These are phyloP conservation scores for Komagataella kurtzmanii DNA, from an alignment of 805 yeast species.

Conservation along the genomic window DNA sequence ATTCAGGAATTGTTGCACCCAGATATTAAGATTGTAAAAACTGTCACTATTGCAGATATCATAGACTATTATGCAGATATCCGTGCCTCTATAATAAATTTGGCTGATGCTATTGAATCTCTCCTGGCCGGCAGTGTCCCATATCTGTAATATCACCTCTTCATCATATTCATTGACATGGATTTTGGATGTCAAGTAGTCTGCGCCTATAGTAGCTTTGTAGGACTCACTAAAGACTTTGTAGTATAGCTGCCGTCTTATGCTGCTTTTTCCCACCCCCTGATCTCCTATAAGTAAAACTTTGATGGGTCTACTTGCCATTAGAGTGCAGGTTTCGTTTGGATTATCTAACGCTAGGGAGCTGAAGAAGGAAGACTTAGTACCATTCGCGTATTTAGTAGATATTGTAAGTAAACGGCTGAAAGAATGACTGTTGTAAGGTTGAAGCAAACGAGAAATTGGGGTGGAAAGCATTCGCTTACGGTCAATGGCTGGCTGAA, in stretches of 20 bases:
- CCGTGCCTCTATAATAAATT: constrained; percentile 47
- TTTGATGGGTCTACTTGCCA: constrained; percentile 18
- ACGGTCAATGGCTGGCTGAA: too few relatives aligned
- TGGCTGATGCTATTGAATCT: constrained; percentile 55
- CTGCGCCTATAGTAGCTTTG: constrained; percentile 48
- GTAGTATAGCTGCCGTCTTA: constrained; percentile 40
- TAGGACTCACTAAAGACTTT: constrained; percentile 41
- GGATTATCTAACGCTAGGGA: background rate
- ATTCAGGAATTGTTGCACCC: constrained; percentile 35
- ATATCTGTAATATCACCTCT: constrained; percentile 36
- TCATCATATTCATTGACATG: constrained; percentile 6
- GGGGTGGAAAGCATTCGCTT: too few relatives aligned
- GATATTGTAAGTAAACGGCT: too few relatives aligned
- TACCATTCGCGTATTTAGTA: background rate
- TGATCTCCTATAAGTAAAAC: constrained; percentile 45
- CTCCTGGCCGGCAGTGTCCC: constrained; percentile 98
- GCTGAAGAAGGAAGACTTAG: background rate
- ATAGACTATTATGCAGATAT: constrained; percentile 38
- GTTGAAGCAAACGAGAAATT: background rate
- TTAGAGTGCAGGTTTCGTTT: background rate
- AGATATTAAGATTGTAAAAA: constrained; percentile 25
- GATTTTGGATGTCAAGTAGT: constrained; percentile 32
- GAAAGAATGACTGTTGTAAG: too few relatives aligned
- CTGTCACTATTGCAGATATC: constrained; percentile 40
- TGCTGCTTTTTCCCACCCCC: constrained; percentile 47